Conservation (phyloP, 306 rosid species). For the Castanea mollissima region DNA sequence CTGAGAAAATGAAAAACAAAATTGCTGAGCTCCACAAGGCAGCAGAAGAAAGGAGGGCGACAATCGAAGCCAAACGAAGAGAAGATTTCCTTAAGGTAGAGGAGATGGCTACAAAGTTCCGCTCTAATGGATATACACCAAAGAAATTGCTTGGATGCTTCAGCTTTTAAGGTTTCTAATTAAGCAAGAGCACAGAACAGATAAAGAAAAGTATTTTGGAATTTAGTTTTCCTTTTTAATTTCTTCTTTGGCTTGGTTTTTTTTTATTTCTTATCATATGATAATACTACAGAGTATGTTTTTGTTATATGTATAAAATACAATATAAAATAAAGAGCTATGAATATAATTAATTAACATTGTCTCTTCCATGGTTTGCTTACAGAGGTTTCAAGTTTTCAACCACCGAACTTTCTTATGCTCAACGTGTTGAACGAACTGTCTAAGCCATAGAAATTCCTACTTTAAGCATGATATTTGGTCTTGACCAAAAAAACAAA, state of each 20-base stretch:
- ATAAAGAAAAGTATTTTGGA: neutral
- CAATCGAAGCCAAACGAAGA: constrained; percentile 22
- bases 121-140: constrained; percentile 21
- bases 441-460: neutral
- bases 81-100: constrained; percentile 24
- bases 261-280: neutral
- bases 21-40: constrained; percentile 34
- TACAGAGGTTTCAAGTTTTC: too few relatives aligned
- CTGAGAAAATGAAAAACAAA: constrained; percentile 40
- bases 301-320: constrained; percentile 1
- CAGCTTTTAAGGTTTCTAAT: neutral
- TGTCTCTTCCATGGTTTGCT: too few relatives aligned
- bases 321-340: too few relatives aligned
- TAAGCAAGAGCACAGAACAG: neutral
- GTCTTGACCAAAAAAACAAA: neutral
- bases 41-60: constrained; percentile 37
- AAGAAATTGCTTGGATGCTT: constrained; percentile 30
- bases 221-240: neutral
- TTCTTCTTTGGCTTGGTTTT: neutral
- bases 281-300: neutral
- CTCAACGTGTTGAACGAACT: neutral
- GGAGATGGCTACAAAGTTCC: constrained; percentile 27
- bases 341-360: too few relatives aligned
- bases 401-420: too few relatives aligned
- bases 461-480: neutral